phyloP scores from a whole-genome alignment of 108 stramenopile genomes.

The Cyclotella atomus region DNA sequence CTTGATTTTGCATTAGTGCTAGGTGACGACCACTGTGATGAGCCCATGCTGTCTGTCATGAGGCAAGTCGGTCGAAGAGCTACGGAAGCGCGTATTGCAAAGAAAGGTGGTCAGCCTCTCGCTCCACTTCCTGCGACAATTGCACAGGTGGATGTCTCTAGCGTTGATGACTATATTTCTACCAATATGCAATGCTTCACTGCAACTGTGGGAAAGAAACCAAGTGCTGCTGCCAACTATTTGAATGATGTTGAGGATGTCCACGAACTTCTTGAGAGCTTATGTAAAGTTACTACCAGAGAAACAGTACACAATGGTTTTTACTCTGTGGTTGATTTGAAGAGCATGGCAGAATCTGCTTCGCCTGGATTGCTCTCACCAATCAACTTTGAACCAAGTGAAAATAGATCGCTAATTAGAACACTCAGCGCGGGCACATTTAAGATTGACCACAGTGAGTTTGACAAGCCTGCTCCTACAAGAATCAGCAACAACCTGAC shows the following conservation, averaged over 20 bases:
- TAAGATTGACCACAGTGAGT: constrained; percentile 5
- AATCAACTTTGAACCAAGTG: constrained; percentile 27
- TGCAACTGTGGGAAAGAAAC: constrained; percentile 97
- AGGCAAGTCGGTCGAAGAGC: constrained; percentile 77
- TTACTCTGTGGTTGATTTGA: constrained; percentile 76
- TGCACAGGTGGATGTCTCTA: constrained; percentile 78
- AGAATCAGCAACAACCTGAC: constrained; percentile 55
- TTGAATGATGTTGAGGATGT: constrained; percentile 93
- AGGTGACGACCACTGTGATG: constrained; percentile 95
- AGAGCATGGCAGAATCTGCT: constrained; percentile 32
- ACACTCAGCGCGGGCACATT: constrained; percentile 49
- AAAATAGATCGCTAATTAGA: constrained; percentile 9
- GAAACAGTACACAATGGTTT: constrained; percentile 62
- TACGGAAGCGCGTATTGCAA: constrained; percentile 49
- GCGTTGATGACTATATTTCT: constrained; percentile 70
- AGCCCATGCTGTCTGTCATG: constrained; percentile 95
- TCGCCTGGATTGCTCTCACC: constrained; percentile 8
- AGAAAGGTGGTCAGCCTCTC: constrained; percentile 59
- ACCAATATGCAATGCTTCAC: constrained; percentile 82
- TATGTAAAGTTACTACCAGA: constrained; percentile 79
- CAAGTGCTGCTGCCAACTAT: constrained; percentile 93
- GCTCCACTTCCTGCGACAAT: constrained; percentile 73
- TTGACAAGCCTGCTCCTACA: background rate
- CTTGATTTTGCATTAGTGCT: constrained; percentile 88
- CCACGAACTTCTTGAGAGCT: constrained; percentile 84